Evolutionary conservation across 176 grass and related monocot genomes (phyloP).

Genomic region (Neostapfia colusana): DNA sequence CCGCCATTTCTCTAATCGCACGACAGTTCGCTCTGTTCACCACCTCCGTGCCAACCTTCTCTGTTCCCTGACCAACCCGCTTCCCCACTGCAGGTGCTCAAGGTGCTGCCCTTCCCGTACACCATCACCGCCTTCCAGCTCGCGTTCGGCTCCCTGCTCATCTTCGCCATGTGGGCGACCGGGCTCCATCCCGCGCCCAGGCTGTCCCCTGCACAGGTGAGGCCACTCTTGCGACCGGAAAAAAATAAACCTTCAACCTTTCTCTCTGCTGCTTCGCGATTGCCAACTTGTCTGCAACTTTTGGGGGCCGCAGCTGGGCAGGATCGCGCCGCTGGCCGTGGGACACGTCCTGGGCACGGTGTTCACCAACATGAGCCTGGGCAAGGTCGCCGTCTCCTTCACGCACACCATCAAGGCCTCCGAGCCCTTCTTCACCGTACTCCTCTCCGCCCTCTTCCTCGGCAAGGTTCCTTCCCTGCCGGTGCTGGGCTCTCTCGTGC

Average conservation of each 20-base stretch:
- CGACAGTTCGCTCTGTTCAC: neutral
- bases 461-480: slow-evolving; percentile 55
- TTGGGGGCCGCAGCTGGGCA: slow-evolving; percentile 50
- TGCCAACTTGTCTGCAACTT: neutral
- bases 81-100: slow-evolving; percentile 50
- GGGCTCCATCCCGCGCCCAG: slow-evolving; percentile 61
- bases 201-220: slow-evolving; percentile 60
- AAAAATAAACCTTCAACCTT: neutral
- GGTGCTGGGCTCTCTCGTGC: slow-evolving; percentile 69
- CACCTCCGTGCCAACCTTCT: neutral
- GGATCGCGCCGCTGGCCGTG: slow-evolving; percentile 66
- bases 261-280: neutral
- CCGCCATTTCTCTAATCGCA: neutral
- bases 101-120: slow-evolving; percentile 69
- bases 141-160: slow-evolving; percentile 59
- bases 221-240: neutral
- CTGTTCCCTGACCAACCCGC: neutral
- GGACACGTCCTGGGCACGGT: slow-evolving; percentile 80
- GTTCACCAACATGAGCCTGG: slow-evolving; percentile 94
- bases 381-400: slow-evolving; percentile 91
- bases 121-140: slow-evolving; percentile 86
- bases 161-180: slow-evolving; percentile 71
- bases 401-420: slow-evolving; percentile 93
- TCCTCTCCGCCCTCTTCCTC: slow-evolving; percentile 90
- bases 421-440: slow-evolving; percentile 88